phyloP scores from a whole-genome alignment of 225 moss, liverwort and hornwort genomes.

The Bryum argenteum region DNA sequence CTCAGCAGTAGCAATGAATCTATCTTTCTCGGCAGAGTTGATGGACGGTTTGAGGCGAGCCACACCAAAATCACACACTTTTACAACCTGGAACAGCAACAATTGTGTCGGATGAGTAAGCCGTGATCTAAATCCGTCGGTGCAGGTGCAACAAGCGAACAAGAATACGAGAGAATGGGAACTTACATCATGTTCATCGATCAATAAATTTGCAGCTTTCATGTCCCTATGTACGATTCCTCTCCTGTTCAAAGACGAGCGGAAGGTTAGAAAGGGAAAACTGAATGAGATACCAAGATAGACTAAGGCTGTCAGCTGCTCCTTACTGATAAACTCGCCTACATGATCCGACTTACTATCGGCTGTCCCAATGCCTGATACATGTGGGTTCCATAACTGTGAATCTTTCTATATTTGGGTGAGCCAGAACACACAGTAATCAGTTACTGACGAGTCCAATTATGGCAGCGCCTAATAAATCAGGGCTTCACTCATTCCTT shows the following conservation, averaged over 20 bases:
- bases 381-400: not conserved
- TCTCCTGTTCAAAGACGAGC: constrained; percentile 56
- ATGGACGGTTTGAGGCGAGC: constrained; percentile 80
- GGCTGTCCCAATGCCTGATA: not conserved
- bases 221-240: constrained; percentile 51
- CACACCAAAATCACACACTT: constrained; percentile 95
- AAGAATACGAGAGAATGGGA: not conserved
- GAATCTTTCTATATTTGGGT: not conserved
- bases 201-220: constrained; percentile 85
- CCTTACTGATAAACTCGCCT: constrained; percentile 3
- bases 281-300: constrained; percentile 11
- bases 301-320: not conserved
- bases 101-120: constrained; percentile 20
- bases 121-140: not conserved
- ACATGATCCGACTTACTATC: constrained; percentile 10
- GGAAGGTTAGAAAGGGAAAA: constrained; percentile 9
- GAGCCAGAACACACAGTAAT: not conserved
- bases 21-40: constrained; percentile 50
- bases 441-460: not conserved
- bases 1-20: constrained; percentile 52
- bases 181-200: constrained; percentile 88
- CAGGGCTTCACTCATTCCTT: not conserved
- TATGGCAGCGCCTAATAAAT: too few relatives aligned
- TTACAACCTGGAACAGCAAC: constrained; percentile 67
- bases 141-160: constrained; percentile 10